phyloP scores from a whole-genome alignment of 768 basidiomycete species.

The Boletus reticulatus region DNA sequence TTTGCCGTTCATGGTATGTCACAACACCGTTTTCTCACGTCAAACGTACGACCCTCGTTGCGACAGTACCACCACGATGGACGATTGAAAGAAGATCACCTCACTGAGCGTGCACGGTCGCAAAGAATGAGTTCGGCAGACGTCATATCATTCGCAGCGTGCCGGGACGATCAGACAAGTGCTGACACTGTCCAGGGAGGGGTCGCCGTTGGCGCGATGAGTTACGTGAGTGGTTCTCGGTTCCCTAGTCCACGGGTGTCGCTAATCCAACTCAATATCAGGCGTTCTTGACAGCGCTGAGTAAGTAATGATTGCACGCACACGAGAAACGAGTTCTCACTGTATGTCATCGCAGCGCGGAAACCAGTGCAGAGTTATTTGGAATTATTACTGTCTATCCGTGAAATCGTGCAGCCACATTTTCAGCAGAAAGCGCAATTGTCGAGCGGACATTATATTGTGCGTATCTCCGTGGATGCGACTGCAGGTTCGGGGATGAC shows the following conservation, averaged over 20 bases:
- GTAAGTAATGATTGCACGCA: slow-evolving; percentile 26
- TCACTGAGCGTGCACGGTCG: slow-evolving; percentile 32
- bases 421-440: slow-evolving; percentile 74
- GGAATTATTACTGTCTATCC: slow-evolving; percentile 55
- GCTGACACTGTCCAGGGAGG: slow-evolving; percentile 66
- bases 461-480: slow-evolving; percentile 18
- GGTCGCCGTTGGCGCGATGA: slow-evolving; percentile 76
- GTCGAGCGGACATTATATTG: slow-evolving; percentile 70
- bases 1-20: slow-evolving; percentile 28
- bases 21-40: neutral
- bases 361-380: slow-evolving; percentile 65
- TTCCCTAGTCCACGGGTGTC: too few species aligned
- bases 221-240: slow-evolving; percentile 50
- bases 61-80: slow-evolving; percentile 60
- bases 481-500: neutral
- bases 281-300: slow-evolving; percentile 60
- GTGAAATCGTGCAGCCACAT: slow-evolving; percentile 56
- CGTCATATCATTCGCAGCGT: slow-evolving; percentile 75
- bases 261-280: slow-evolving; percentile 26
- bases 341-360: slow-evolving; percentile 26
- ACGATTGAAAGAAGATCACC: slow-evolving; percentile 44
- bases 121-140: slow-evolving; percentile 67
- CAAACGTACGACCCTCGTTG: neutral
- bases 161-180: slow-evolving; percentile 69
- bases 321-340: neutral